These are phyloP conservation scores for Incumbomyces delicatus DNA, from an alignment of 2,329 filamentous ascomycete genomes.

Conservation along the genomic window DNA sequence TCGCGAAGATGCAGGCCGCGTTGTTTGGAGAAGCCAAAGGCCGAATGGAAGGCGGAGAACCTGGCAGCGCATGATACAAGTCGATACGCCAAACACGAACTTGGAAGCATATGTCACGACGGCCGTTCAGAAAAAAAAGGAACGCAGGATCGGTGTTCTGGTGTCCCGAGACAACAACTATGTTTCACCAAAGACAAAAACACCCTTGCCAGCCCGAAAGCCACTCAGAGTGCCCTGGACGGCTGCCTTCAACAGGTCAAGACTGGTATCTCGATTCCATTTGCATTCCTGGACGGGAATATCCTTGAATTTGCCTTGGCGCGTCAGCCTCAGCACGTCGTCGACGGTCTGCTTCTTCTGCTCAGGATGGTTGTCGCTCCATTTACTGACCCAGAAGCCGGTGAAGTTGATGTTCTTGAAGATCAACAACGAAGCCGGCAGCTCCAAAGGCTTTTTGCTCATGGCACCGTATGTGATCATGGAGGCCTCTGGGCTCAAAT, in stretches of 20 bases:
- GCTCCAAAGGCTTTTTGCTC: slow-evolving; percentile 71
- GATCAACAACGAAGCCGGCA: slow-evolving; percentile 79
- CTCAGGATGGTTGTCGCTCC: slow-evolving; percentile 65
- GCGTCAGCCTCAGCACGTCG: slow-evolving; percentile 68
- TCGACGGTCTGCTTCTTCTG: slow-evolving; percentile 73
- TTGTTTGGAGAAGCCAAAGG: slow-evolving; percentile 74
- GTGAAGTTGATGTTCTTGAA: slow-evolving; percentile 85
- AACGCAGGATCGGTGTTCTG: too few relatives aligned
- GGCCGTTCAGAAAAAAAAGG: too few relatives aligned
- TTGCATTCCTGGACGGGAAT: slow-evolving; percentile 69
- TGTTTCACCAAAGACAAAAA: slow-evolving; percentile 64
- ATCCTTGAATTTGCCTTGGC: slow-evolving; percentile 69
- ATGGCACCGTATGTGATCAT: slow-evolving; percentile 95
- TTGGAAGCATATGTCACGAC: background rate
- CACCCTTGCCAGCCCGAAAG: slow-evolving; percentile 76
- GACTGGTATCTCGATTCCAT: slow-evolving; percentile 76
- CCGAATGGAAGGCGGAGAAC: slow-evolving; percentile 33
- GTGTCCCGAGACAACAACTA: background rate
- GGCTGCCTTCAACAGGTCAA: slow-evolving; percentile 56
- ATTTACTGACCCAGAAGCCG: slow-evolving; percentile 90
- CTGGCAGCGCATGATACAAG: slow-evolving; percentile 2
- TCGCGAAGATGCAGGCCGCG: slow-evolving; percentile 80
- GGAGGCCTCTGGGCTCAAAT: slow-evolving; percentile 57
- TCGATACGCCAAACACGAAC: slow-evolving; percentile 5
- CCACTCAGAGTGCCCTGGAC: slow-evolving; percentile 77